phyloP scores from a whole-genome alignment of 176 grass and related monocot genomes.

The Ananas comosus region DNA sequence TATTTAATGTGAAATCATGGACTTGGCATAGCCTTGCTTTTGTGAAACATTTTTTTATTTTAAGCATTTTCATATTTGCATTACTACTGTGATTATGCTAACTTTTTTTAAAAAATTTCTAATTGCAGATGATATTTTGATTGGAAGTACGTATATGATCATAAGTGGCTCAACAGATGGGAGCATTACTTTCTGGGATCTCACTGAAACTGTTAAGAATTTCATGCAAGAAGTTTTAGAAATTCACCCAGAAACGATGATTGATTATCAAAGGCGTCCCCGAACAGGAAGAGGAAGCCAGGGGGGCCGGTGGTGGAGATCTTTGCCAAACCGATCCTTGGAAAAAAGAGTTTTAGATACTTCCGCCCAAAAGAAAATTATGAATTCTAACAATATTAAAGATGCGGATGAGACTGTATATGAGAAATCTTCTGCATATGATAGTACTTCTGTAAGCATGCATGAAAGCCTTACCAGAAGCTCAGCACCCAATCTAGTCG shows the following conservation, averaged over 20 bases:
- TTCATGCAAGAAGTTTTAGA: slow-evolving; percentile 67
- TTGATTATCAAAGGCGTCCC: slow-evolving; percentile 63
- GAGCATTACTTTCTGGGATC: slow-evolving; percentile 82
- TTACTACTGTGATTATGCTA: not conserved
- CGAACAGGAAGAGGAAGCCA: slow-evolving; percentile 91
- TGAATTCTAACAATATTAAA: not conserved
- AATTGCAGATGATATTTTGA: slow-evolving; percentile 28
- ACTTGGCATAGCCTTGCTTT: too few species aligned
- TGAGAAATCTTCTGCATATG: slow-evolving; percentile 1
- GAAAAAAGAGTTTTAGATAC: slow-evolving; percentile 19
- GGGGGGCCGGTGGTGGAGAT: slow-evolving; percentile 64
- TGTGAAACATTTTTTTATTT: too few species aligned
- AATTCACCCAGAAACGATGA: slow-evolving; percentile 50
- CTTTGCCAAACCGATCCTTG: slow-evolving; percentile 33
- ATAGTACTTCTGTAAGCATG: slow-evolving; percentile 9
- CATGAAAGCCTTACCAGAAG: slow-evolving; percentile 17
- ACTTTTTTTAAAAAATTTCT: not conserved
- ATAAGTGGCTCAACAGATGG: slow-evolving; percentile 83
- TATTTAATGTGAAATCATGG: too few species aligned
- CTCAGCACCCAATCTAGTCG: slow-evolving; percentile 27
- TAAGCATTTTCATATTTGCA: not conserved
- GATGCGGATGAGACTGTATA: slow-evolving; percentile 9
- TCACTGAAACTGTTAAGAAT: slow-evolving; percentile 48
- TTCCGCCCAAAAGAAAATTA: slow-evolving; percentile 3
- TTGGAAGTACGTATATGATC: slow-evolving; percentile 47